Conservation (phyloP, 1,284 basidiomycete genomes). For the Ceratobasidium sp. region DNA sequence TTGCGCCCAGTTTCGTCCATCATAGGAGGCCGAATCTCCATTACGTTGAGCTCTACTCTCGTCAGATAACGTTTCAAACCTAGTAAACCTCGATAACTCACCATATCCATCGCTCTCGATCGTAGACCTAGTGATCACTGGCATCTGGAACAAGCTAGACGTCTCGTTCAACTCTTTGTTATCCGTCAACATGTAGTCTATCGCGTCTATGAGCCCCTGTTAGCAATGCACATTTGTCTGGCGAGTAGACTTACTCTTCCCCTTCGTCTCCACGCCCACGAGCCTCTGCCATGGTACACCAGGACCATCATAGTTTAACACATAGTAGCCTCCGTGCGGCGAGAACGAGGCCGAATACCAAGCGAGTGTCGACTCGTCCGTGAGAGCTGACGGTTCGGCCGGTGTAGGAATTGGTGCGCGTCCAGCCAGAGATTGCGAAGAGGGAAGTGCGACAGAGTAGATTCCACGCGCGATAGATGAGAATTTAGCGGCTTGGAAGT, state of each 20-base stretch:
- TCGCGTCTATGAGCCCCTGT: constrained; percentile 58
- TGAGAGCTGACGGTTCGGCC: constrained; percentile 67
- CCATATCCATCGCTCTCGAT: constrained; percentile 84
- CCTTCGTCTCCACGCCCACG: constrained; percentile 68
- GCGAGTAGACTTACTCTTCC: constrained; percentile 58
- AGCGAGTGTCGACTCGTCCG: constrained; percentile 69
- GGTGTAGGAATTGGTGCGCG: constrained; percentile 52
- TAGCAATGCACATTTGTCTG: not conserved
- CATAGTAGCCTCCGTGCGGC: constrained; percentile 84
- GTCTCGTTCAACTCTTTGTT: constrained; percentile 81
- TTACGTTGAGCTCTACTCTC: constrained; percentile 78
- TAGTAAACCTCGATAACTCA: constrained; percentile 55
- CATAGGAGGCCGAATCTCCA: constrained; percentile 88
- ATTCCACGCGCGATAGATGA: constrained; percentile 85
- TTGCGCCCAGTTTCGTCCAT: constrained; percentile 93
- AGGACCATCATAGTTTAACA: constrained; percentile 84
- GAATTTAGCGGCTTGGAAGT: constrained; percentile 88
- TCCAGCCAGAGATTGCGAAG: constrained; percentile 45
- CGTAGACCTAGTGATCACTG: constrained; percentile 74
- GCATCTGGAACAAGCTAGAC: constrained; percentile 74
- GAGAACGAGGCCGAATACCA: constrained; percentile 82
- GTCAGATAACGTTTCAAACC: constrained; percentile 45
- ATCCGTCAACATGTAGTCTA: constrained; percentile 72
- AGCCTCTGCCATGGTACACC: constrained; percentile 88
- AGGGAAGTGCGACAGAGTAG: constrained; percentile 77